A percentile compares a stretch with the other conserved stretches of the same genome.
Evolutionary conservation across 2,329 filamentous ascomycete genomes (phyloP).

Genomic region (Epichloe gansuensis): DNA sequence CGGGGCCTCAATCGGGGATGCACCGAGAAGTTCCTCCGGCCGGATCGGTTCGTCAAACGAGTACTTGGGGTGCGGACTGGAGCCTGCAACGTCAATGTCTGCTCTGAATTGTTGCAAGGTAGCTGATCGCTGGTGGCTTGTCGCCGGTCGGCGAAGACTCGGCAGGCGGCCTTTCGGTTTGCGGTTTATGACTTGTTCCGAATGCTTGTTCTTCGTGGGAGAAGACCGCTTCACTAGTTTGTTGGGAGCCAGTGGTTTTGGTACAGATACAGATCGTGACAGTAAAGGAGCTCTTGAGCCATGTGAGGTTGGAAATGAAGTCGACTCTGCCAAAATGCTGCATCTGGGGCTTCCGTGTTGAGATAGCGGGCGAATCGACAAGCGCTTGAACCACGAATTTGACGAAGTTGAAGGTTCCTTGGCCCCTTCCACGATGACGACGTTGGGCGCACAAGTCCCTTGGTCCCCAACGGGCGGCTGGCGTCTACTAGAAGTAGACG

Average conservation of each 20-base stretch:
- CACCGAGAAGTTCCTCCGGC: constrained; percentile 17
- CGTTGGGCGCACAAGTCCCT: neutral
- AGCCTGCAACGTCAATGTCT: constrained; percentile 15
- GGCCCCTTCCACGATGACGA: constrained; percentile 27
- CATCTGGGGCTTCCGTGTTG: constrained; percentile 52
- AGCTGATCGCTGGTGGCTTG: constrained; percentile 64
- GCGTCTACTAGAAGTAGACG: constrained; percentile 26
- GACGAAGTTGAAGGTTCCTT: constrained; percentile 48
- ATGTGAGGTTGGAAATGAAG: constrained; percentile 52
- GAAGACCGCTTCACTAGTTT: constrained; percentile 65
- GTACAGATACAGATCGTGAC: constrained; percentile 22
- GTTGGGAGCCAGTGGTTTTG: constrained; percentile 46
- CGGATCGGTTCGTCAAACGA: constrained; percentile 23
- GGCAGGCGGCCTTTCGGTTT: constrained; percentile 49
- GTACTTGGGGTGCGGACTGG: constrained; percentile 16
- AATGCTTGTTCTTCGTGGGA: constrained; percentile 31
- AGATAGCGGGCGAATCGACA: constrained; percentile 53
- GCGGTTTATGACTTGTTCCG: constrained; percentile 29
- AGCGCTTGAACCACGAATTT: constrained; percentile 59
- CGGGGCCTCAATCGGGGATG: constrained; percentile 13
- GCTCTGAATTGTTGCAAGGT: constrained; percentile 46
- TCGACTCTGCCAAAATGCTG: constrained; percentile 51
- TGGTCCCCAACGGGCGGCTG: constrained; percentile 24
- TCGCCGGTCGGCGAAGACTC: constrained; percentile 59
- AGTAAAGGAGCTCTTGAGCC: constrained; percentile 54